phyloP scores from a whole-genome alignment of 2,329 filamentous ascomycete species.

The Aspergillus neoniger region DNA sequence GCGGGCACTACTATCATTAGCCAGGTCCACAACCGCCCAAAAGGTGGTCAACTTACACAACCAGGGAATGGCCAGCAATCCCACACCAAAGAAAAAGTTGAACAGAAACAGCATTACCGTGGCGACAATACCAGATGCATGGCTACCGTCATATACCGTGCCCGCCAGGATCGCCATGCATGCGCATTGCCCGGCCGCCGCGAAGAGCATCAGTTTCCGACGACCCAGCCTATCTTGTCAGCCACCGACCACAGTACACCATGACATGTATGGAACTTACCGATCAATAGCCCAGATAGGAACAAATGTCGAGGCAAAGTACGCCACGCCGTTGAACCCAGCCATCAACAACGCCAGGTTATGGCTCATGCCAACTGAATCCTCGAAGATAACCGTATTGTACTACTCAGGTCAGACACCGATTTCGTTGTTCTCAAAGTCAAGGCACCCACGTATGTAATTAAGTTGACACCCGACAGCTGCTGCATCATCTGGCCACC shows the following conservation, averaged over 20 bases:
- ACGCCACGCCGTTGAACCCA: slow-evolving; percentile 47
- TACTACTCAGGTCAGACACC: slow-evolving; percentile 22
- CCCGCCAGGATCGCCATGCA: slow-evolving; percentile 53
- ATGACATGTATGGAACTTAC: slow-evolving; percentile 2
- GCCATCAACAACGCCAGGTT: slow-evolving; percentile 38
- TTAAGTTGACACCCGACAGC: slow-evolving; percentile 33
- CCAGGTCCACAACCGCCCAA: slow-evolving; percentile 23
- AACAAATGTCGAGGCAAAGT: slow-evolving; percentile 42
- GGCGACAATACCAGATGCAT: slow-evolving; percentile 45
- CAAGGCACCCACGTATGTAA: slow-evolving; percentile 27
- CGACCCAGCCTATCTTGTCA: slow-evolving; percentile 45
- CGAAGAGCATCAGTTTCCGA: slow-evolving; percentile 62
- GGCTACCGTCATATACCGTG: slow-evolving; percentile 44
- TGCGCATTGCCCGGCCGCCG: slow-evolving; percentile 52
- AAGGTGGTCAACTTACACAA: slow-evolving; percentile 25
- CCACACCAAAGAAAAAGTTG: slow-evolving; percentile 57
- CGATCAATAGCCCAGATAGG: slow-evolving; percentile 44
- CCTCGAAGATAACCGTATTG: slow-evolving; percentile 49
- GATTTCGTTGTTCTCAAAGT: background rate
- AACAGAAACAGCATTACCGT: slow-evolving; percentile 57
- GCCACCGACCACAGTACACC: background rate
- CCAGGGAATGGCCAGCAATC: slow-evolving; percentile 50
- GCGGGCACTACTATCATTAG: slow-evolving; percentile 38
- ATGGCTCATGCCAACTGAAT: slow-evolving; percentile 47
- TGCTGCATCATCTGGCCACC: slow-evolving; percentile 39